A percentile compares a stretch with the other conserved stretches of the same genome.
These are phyloP conservation scores for Leishmania tropica DNA, from an alignment of 208 protist genomes.

Conservation along the genomic window DNA sequence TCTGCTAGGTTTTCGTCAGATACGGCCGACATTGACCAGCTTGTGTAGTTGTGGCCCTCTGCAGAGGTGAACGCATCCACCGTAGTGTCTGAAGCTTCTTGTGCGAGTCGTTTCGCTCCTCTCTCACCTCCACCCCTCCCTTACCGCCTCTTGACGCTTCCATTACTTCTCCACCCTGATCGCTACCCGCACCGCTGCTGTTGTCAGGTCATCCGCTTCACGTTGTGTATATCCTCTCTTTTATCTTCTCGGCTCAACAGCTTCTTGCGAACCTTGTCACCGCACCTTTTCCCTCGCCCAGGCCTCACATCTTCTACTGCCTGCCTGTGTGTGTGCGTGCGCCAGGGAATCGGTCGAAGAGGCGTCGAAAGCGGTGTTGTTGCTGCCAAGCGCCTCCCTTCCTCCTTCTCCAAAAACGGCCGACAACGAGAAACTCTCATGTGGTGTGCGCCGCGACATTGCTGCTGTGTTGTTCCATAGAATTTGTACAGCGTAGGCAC, in stretches of 20 bases:
- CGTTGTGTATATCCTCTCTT: background rate
- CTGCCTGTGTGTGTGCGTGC: background rate
- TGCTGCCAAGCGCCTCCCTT: background rate
- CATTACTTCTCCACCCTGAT: background rate
- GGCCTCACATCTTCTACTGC: background rate
- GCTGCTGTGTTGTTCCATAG: background rate
- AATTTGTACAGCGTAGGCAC: background rate
- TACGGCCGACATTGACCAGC: background rate
- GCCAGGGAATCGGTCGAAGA: background rate
- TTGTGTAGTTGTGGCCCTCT: background rate
- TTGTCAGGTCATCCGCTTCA: background rate
- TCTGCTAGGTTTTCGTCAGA: background rate
- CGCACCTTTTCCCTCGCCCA: background rate
- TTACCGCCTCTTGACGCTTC: background rate
- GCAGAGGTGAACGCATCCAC: background rate
- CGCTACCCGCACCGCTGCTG: background rate
- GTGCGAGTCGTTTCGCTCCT: background rate
- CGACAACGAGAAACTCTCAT: background rate
- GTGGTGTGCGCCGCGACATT: background rate
- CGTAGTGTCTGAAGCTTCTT: background rate
- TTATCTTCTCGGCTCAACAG: too few species aligned
- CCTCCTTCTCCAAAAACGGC: background rate
- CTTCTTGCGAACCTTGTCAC: background rate
- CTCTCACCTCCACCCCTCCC: background rate
- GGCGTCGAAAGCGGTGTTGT: background rate